Evolutionary conservation across 164 flowering plant genomes (phyloP), one percentile per base, ranked within the genome.

Genomic region (Akebia trifoliata): DNA sequence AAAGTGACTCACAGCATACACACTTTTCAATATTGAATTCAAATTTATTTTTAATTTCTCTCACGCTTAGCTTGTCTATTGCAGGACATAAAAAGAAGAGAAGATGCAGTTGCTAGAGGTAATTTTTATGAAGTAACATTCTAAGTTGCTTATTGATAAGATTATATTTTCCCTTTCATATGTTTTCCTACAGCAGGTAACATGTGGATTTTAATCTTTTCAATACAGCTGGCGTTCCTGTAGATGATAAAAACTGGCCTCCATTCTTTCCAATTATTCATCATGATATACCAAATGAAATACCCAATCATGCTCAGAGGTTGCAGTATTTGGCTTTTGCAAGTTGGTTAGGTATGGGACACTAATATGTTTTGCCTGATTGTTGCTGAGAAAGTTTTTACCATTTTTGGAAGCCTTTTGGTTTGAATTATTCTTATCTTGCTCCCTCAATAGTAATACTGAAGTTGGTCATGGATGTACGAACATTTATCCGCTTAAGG

Each of bases 241-340:
- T 44, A 11, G 84, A 90, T 76, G 86, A 86, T 65, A 87, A 68
- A 62, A 93, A 90, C 58, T 93, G 99, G 99, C 99, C 99, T 12
- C 96, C 99, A 4, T 83, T 84, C 59, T 90, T 93, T 59, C 97
- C 99, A 29, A 83, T 93, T 51, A 93, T 93, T 42, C 99, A 93
- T 73, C 97, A 93, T 81, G 99, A 93, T 60, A 90, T 93, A 48
- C 81, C 92, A 28, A 90, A 84, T 70, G 99, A 93, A 62, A 93
- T 93, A 67, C 99, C 97, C 11, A 74, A 76, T 47, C 86, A 90
- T 83, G 97, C 97, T 67, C 99, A 90, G 55, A 84, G 73, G 86
- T 61, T 87, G 76, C 97, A 90, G 79, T 93, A 93, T 76, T 68
- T 93, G 73, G 99, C 99, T 54, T 93, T 93, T 79, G 95, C 96